Evolutionary conservation across 768 basidiomycete species (phyloP), one percentile per base, ranked within the genome.

Genomic region (Rhizopogon vinicolor): DNA sequence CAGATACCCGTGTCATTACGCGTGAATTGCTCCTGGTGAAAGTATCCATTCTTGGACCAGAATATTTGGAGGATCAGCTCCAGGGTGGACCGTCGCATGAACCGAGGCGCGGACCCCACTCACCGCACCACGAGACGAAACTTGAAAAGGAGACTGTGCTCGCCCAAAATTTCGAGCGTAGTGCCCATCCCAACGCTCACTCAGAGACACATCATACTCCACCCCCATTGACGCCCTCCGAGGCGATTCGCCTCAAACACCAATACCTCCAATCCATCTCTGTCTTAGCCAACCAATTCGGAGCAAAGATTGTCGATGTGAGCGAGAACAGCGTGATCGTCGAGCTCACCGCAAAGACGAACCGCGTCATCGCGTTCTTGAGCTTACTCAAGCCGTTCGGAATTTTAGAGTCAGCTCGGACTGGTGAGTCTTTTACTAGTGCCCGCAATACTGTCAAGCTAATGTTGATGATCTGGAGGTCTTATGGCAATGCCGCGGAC

Each of bases 401-500:
- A 39, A 84, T 99, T 52, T 80, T 99, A 52, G 97, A 99, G 75
- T 89, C 93, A 29, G 95, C 97, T 19, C 77, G 97, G 53, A 94
- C 93, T 35, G 96, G 95, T 95, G 58, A 55, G 83, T 75, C 9
- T 13, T 39, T 16, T 46, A 29, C 13, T 49, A 16, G 57, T 31
- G 52, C 41, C 19, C 48, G 13, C 41, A n/a, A 29, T 33, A 35
- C 42, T 46, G 29, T 55, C 59, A 28, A 58, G 42, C 25, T 25
- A 25, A 18, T 53, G 37, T 52, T 31, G 1, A 19, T 29, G 49
- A 14, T 45, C 50, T 35, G 5, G 58, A 96, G 95, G 95, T 66
- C 74, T 91, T 40, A 99, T 99, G 96, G 95, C 91, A 6, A 97
- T 99, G 91, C 97, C 97, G 4, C 84, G 97, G 58, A 97, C 97